Percentiles rank a stretch among this genome's conserved stretches.
Evolutionary conservation across 179 eudicot genomes (phyloP).

Genomic region (Spinacia oleracea): DNA sequence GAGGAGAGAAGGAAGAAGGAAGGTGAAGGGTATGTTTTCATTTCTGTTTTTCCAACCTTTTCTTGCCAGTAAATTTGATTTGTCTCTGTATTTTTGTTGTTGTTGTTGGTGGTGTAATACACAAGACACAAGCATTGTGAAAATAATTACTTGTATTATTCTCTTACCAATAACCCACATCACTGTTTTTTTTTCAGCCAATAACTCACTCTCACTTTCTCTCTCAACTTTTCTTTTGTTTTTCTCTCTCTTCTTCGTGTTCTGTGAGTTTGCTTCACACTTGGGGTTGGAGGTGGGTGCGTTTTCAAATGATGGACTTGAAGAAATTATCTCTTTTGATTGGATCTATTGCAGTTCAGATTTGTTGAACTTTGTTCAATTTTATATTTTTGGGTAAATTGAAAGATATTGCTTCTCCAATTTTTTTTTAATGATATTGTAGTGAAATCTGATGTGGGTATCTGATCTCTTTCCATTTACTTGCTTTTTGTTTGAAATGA

Average conservation of each 20-base stretch:
- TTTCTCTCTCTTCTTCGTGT: not conserved
- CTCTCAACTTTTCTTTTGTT: not conserved
- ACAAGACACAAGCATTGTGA: not conserved
- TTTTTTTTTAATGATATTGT: conserved; percentile 9
- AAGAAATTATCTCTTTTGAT: conserved; percentile 22
- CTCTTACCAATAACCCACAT: not conserved
- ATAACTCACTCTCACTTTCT: conserved; percentile 8
- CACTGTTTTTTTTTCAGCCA: conserved; percentile 16
- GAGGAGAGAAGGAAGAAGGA: conserved; percentile 3
- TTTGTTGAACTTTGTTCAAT: conserved; percentile 22
- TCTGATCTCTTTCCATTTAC: conserved; percentile 31
- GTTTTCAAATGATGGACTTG: conserved; percentile 22
- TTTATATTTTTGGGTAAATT: conserved; percentile 10
- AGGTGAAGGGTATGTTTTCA: conserved; percentile 42
- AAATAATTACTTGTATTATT: not conserved
- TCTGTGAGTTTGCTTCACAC: conserved; percentile 29
- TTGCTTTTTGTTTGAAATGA: conserved; percentile 21
- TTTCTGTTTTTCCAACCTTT: conserved; percentile 37
- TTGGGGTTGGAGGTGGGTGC: conserved; percentile 8
- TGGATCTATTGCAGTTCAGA: conserved; percentile 39
- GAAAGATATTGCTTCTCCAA: too few relatives aligned
- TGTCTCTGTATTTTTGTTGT: not conserved
- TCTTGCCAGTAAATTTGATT: conserved; percentile 17
- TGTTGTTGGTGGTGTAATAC: not conserved
- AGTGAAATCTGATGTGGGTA: conserved; percentile 28